A percentile compares a stretch with the other conserved stretches of the same genome.
phyloP scores from a whole-genome alignment of 139 green algal species.

The Chlorella sp. region DNA sequence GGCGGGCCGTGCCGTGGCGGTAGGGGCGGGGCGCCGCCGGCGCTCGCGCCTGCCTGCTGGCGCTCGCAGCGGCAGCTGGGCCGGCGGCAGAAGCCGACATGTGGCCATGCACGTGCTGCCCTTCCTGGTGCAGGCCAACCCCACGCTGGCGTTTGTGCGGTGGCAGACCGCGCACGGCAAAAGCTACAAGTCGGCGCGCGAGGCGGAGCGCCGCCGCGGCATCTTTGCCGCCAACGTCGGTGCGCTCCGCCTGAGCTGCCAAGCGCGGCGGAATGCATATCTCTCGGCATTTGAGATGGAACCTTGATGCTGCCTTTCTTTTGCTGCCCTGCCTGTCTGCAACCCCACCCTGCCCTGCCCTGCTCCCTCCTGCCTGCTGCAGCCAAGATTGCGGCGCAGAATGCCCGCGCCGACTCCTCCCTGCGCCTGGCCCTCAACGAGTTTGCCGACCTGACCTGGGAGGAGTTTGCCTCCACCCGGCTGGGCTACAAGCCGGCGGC shows the following conservation, averaged over 20 bases:
- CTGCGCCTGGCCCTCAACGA: conserved; percentile 85
- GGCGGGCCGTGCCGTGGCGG: too few relatives aligned
- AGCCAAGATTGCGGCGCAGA: conserved; percentile 11
- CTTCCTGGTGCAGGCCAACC: conserved; percentile 43
- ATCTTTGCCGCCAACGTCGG: conserved; percentile 47
- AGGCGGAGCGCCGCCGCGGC: conserved; percentile 1
- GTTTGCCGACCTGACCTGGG: conserved; percentile 88
- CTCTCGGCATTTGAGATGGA: too few relatives aligned
- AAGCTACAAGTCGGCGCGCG: conserved; percentile 32
- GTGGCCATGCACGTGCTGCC: background rate
- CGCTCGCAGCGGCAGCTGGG: background rate
- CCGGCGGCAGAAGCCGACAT: too few relatives aligned
- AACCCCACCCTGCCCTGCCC: too few relatives aligned
- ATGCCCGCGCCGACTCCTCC: conserved; percentile 46
- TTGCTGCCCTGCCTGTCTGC: too few relatives aligned
- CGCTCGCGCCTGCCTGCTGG: background rate
- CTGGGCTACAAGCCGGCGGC: conserved; percentile 62
- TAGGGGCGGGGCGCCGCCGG: too few relatives aligned
- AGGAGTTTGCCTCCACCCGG: conserved; percentile 77
- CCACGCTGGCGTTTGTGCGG: conserved; percentile 32
- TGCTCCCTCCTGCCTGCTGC: too few relatives aligned
- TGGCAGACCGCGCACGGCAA: conserved; percentile 30
- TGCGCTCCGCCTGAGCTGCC: too few relatives aligned
- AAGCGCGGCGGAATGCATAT: too few relatives aligned
- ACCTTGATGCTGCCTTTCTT: too few relatives aligned